Conservation (phyloP, 129 eudicot genomes). For the Flaveria brownii region DNA sequence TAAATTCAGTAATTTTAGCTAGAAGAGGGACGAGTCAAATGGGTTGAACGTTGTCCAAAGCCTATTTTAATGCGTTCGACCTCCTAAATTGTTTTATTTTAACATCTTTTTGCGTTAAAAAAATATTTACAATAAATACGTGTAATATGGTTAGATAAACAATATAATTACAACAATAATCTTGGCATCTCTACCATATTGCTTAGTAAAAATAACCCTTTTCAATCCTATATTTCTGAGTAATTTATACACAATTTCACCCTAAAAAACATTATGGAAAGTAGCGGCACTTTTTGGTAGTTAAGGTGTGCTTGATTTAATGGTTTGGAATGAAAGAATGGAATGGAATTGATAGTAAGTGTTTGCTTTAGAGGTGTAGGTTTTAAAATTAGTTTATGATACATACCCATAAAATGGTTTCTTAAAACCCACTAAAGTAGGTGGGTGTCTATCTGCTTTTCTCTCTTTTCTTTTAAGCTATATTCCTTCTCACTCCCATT, state of each 20-base stretch:
- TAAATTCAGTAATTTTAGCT: background rate
- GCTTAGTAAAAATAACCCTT: background rate
- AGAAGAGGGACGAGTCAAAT: background rate
- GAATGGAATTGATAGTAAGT: background rate
- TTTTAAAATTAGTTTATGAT: background rate
- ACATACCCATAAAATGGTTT: background rate
- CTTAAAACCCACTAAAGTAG: background rate
- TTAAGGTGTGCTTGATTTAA: background rate
- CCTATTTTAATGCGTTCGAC: background rate
- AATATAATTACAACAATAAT: background rate
- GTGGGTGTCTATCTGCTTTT: background rate
- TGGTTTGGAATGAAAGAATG: background rate
- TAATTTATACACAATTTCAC: constrained; percentile 4
- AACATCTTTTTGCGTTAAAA: background rate
- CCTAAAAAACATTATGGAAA: constrained; percentile 14
- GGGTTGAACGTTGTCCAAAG: background rate
- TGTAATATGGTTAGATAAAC: background rate
- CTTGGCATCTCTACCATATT: background rate
- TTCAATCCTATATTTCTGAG: background rate
- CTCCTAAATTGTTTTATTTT: background rate
- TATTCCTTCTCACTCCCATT: background rate
- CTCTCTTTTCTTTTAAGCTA: background rate
- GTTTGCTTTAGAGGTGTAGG: constrained; percentile 3
- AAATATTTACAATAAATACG: background rate
- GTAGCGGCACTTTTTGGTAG: background rate